Base-by-base conservation (phyloP, 805 yeast genomes). In the Zygosaccharomyces gambellarensis region DNA sequence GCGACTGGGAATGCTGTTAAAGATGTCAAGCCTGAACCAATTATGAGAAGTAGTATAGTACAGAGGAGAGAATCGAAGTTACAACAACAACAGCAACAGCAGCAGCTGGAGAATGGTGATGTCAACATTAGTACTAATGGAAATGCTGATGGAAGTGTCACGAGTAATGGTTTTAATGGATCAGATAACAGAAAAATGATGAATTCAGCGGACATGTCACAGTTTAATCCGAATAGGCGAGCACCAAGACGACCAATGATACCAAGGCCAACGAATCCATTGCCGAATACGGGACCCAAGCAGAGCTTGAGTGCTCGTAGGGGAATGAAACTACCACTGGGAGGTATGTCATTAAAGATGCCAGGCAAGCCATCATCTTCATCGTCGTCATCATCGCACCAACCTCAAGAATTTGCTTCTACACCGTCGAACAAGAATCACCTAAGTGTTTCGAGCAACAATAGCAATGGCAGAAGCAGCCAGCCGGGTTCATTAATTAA, bases 231-330 rank as follows among this genome's bases (percentile, higher is more conserved):
- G 41, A 58, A 45, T 39, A 58, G 66, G 47, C 58, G 57, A 48
- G 66, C 64, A 2, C 64, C 68, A 36, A 55, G 56, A 48, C 55
- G 65, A 44, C 64, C 64, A 23, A 47, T 47, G 3, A 29, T 46
- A 12, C 46, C 46, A 8, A 52, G 71, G 83, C 49, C 89, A 83
- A 64, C 86, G 78, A 64, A 90, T 80, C 72, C 87, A 75, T 85
- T 87, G 82, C 69, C 88, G 80, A 42, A 42, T 19, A 77, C 67
- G 36, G 52, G 79, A 87, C 86, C 94, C 82, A 83, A 74, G 77
- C 96, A 72, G 81, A 92, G 56, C 83, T 77, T 62, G 86, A 96
- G 68, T 83, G 87, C 59, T 86, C 82, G 77, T 84, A 78, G 82
- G 90, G 95, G 84, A 77, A 87, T 74, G 81, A 70, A 69, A 79